Conservation (phyloP, 1,139 yeast genomes). For the Pichia norvegensis region DNA sequence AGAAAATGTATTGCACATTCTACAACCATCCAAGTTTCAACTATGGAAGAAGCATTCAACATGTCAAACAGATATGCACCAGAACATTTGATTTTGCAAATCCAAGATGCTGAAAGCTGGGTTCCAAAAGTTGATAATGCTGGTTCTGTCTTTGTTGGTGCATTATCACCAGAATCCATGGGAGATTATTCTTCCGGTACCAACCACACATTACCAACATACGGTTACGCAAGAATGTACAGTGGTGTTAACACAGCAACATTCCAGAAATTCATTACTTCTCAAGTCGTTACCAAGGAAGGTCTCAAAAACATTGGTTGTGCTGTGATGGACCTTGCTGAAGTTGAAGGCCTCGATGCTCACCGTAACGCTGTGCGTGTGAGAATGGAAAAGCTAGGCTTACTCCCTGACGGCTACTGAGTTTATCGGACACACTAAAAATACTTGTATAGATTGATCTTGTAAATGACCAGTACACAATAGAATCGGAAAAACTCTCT, state of each 20-base stretch:
- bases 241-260: slow-evolving; percentile 96
- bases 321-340: slow-evolving; percentile 96
- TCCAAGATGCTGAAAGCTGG: slow-evolving; percentile 63
- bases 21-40: slow-evolving; percentile 59
- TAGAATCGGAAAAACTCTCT: too few relatives aligned
- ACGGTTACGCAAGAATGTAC: slow-evolving; percentile 95
- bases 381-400: slow-evolving; percentile 74
- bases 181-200: slow-evolving; percentile 98
- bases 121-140: slow-evolving; percentile 81
- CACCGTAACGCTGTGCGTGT: slow-evolving; percentile 95
- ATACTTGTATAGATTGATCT: not conserved
- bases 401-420: slow-evolving; percentile 17
- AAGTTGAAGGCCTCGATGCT: slow-evolving; percentile 92
- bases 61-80: slow-evolving; percentile 92
- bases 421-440: too few relatives aligned
- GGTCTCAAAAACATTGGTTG: slow-evolving; percentile 85
- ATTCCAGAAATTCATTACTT: slow-evolving; percentile 88
- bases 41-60: slow-evolving; percentile 68
- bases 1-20: slow-evolving; percentile 91
- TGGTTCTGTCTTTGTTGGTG: slow-evolving; percentile 93
- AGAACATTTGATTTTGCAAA: slow-evolving; percentile 90
- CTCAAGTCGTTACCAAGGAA: slow-evolving; percentile 79
- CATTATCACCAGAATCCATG: slow-evolving; percentile 93
- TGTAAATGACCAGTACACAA: too few relatives aligned
- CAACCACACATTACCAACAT: slow-evolving; percentile 94